Base-by-base conservation (phyloP, 1,284 basidiomycete species). In the Tilletia walkeri region DNA sequence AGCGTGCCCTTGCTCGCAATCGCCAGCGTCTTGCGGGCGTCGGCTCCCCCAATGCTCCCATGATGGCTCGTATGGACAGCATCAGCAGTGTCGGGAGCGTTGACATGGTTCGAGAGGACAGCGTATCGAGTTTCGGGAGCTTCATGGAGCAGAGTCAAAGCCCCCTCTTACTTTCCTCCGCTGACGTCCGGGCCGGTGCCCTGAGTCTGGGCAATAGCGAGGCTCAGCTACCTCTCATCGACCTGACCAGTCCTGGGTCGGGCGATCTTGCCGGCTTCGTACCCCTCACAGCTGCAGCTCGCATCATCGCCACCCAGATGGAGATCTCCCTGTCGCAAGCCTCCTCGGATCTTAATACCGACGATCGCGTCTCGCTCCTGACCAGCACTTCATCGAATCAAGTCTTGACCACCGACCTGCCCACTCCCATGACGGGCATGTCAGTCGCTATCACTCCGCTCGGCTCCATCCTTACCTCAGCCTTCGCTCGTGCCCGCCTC, bases 31-130 rank as follows among this genome's bases (percentile, higher is more conserved):
- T 53, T 6, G 50, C 50, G n/a, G 30, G 30, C 2, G 50, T n/a
- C n/a, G n/a, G 9, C 18, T 24, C 6, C 30, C n/a, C 10, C 2
- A 24, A 24, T 6, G 50, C 50, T 7, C 30, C 50, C n/a, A n/a
- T 53, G 50, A 53, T 53, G 50, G 50, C 50, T 18, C 50, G 50
- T n/a, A 53, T 53, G 50, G 50, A 53, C 50, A 53, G 50, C 6
- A 53, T 53, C 50, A 53, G 50, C 18, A 53, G 50, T 24, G 50
- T 53, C 30, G 50, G 50, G 7, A 53, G 50, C 16, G 50, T 24
- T 10, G 50, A 53, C 16, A 53, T 53, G 50, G 50, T 53, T 10
- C 50, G 50, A 3, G 50, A 53, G 50, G 50, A 24, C n/a, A 53
- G 50, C 30, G 50, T 53, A 7, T 53, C 50, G 7, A 53, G 50